Conservation (phyloP, 1,284 basidiomycete genomes). For the Malassezia globosa region DNA sequence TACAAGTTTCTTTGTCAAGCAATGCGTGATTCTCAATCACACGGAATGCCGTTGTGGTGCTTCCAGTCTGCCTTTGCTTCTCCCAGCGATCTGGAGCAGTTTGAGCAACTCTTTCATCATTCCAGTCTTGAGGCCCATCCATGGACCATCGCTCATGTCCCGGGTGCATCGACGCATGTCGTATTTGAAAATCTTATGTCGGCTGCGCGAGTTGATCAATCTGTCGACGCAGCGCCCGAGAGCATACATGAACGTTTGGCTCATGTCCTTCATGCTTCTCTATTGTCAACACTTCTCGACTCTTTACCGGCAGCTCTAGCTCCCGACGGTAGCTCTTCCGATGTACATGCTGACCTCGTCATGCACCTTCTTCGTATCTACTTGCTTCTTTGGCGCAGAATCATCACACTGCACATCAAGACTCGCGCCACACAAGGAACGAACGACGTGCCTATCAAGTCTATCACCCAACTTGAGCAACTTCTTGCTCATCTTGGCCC, state of each 20-base stretch:
- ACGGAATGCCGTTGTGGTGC: conserved; percentile 28
- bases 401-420: conserved; percentile 4
- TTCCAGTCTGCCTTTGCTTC: conserved; percentile 29
- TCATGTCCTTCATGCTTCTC: conserved; percentile 6
- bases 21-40: neutral
- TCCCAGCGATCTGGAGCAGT: conserved; percentile 28
- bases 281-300: conserved; percentile 13
- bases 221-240: neutral
- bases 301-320: conserved; percentile 1
- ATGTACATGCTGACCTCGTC: conserved; percentile 10
- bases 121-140: neutral
- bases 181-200: conserved; percentile 1
- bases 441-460: neutral
- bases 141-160: conserved; percentile 1
- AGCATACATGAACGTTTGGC: conserved; percentile 4
- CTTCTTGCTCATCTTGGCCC: conserved; percentile 9
- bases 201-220: neutral
- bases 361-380: conserved; percentile 2
- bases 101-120: conserved; percentile 22
- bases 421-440: neutral
- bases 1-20: conserved; percentile 4
- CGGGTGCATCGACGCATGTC: neutral
- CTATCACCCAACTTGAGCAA: neutral
- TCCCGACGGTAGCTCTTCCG: neutral
- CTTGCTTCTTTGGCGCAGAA: conserved; percentile 7